Evolutionary conservation across 2,329 filamentous ascomycete genomes (phyloP), one percentile per base, ranked within the genome.

Genomic region (Colletotrichum chrysophilum): DNA sequence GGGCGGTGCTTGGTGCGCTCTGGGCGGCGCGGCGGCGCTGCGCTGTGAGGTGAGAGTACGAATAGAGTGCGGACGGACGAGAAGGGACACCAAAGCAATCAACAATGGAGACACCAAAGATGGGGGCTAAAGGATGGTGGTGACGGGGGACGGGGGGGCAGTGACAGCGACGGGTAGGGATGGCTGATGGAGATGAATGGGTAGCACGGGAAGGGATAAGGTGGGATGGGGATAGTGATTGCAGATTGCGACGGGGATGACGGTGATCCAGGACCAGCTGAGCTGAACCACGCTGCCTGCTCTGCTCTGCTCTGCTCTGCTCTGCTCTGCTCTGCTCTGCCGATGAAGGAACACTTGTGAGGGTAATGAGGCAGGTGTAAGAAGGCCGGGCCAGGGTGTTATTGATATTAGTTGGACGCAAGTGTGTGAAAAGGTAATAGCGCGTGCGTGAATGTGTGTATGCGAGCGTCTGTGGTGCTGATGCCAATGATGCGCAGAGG

Each of bases 251-350:
- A 65, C 62, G 24, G 66, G 72, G 61, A 66, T 66, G 38, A 60
- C 62, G 55, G 16, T 71, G 68, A 75, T 75, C 73, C 64, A 67
- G 64, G 56, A 64, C 65, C 43, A 69, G 64, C 64, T 60, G 48
- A 38, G 58, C 60, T 52, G 60, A 48, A 52, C 43, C 43, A 52
- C 43, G 43, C n/a, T 52, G 43, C 43, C 43, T 52, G 38, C 9
- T 43, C 36, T 43, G 36, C 9, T 43, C 36, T 43, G 36, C 36
- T 38, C 36, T 24, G 24, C 24, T 24, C 43, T 48, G 38, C 9
- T 43, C 36, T 43, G 36, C 36, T 38, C 36, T 38, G 43, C 43
- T 21, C 43, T 38, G 36, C 16, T 18, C 36, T 52, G 66, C 52
- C 36, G 66, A 69, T 32, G 56, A 60, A 60, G 56, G 64, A 43